Evolutionary conservation across 805 yeast genomes (phyloP).

Genomic region (Cyberlindnera subsufficiens): DNA sequence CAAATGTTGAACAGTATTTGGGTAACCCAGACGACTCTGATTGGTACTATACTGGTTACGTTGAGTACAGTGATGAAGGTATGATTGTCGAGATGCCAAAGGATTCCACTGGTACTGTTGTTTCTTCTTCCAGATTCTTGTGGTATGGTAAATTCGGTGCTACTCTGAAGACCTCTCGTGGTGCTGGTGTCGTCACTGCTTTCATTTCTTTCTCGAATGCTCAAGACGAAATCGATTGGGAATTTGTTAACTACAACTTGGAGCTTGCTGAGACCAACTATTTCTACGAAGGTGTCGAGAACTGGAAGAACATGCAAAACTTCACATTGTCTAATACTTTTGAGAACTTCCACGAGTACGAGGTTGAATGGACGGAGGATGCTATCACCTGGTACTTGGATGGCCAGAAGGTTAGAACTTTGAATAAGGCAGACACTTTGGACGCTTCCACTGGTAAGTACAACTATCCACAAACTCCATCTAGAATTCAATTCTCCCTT

Average conservation of each 20-base stretch:
- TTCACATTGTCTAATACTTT: conserved; percentile 44
- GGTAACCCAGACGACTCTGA: conserved; percentile 66
- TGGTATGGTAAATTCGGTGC: conserved; percentile 86
- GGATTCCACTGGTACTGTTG: conserved; percentile 66
- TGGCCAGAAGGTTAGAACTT: conserved; percentile 60
- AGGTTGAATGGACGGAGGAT: conserved; percentile 80
- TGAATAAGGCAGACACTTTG: conserved; percentile 53
- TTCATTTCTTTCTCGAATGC: conserved; percentile 76
- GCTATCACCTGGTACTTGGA: conserved; percentile 66
- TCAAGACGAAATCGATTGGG: conserved; percentile 88
- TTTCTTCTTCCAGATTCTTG: conserved; percentile 71
- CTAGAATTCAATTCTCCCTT: conserved; percentile 63
- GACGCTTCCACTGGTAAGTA: conserved; percentile 57
- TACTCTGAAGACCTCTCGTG: conserved; percentile 65
- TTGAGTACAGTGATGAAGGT: conserved; percentile 46
- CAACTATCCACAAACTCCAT: conserved; percentile 68
- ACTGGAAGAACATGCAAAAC: conserved; percentile 54
- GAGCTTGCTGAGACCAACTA: conserved; percentile 69
- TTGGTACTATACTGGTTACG: conserved; percentile 63
- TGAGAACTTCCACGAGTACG: conserved; percentile 66
- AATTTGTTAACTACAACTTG: conserved; percentile 73
- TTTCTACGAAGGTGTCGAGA: conserved; percentile 68
- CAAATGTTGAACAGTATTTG: conserved; percentile 27
- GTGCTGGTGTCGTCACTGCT: conserved; percentile 81
- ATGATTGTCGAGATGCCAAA: conserved; percentile 79